These are phyloP conservation scores for Geotrichum ghanense DNA, from an alignment of 805 yeast genomes.

Conservation along the genomic window DNA sequence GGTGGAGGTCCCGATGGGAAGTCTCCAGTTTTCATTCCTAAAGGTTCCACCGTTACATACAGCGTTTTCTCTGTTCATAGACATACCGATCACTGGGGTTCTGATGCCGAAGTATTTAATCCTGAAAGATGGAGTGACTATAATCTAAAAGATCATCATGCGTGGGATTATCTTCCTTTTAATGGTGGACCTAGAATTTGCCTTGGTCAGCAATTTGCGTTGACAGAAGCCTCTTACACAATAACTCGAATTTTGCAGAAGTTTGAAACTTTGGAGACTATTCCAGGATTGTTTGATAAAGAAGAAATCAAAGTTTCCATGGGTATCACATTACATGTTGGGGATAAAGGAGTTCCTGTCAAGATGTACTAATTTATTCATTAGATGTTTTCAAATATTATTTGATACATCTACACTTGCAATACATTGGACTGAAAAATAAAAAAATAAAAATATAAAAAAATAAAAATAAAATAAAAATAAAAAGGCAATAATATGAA, in stretches of 20 bases:
- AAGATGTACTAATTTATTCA: not conserved
- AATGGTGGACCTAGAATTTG: constrained; percentile 42
- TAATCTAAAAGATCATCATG: constrained; percentile 16
- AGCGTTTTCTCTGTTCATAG: constrained; percentile 32
- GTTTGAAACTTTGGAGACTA: constrained; percentile 16
- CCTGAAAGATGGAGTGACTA: constrained; percentile 31
- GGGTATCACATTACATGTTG: not conserved
- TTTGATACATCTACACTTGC: too few relatives aligned
- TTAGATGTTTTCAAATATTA: too few relatives aligned
- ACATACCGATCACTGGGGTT: constrained; percentile 28
- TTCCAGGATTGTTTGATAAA: not conserved
- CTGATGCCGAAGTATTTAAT: constrained; percentile 29
- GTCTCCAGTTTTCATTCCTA: constrained; percentile 28
- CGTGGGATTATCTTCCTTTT: constrained; percentile 37
- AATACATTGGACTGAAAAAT: too few relatives aligned
- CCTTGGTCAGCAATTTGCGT: constrained; percentile 40
- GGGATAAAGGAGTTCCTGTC: not conserved
- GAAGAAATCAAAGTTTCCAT: not conserved
- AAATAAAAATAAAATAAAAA: too few relatives aligned
- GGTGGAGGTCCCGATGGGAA: constrained; percentile 34
- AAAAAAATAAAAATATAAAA: too few relatives aligned
- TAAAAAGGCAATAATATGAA: too few relatives aligned
- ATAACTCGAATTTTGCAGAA: constrained; percentile 29
- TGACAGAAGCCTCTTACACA: constrained; percentile 35
- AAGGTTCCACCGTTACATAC: constrained; percentile 30